A percentile compares a stretch with the other conserved stretches of the same genome.
These are phyloP conservation scores for Didymella arachidicola DNA, from an alignment of 2,329 filamentous ascomycete species.

Conservation along the genomic window DNA sequence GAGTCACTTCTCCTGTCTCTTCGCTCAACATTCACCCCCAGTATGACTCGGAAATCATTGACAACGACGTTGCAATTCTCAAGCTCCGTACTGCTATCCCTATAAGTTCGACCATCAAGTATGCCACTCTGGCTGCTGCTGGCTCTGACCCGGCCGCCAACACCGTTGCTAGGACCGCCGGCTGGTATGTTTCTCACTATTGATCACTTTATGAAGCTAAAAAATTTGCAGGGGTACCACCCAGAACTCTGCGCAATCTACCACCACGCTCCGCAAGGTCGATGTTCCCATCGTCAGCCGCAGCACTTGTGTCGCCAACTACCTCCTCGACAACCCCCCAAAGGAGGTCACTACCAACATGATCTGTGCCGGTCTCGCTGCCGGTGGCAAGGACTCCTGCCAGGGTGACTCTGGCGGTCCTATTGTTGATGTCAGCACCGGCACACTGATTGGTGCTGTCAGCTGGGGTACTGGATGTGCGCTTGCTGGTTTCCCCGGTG, in stretches of 20 bases:
- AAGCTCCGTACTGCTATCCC: conserved; percentile 35
- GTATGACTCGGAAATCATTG: conserved; percentile 23
- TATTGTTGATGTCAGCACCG: conserved; percentile 26
- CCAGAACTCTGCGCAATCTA: conserved; percentile 19
- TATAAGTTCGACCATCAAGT: conserved; percentile 34
- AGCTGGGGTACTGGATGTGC: conserved; percentile 40
- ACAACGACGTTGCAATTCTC: conserved; percentile 38
- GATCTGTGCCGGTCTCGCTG: conserved; percentile 34
- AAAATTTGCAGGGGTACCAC: conserved; percentile 24
- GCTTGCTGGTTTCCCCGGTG: conserved; percentile 29
- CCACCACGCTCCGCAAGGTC: conserved; percentile 35
- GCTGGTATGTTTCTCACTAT: conserved; percentile 33
- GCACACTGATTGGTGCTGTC: conserved; percentile 27
- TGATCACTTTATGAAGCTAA: not conserved
- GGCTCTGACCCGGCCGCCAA: conserved; percentile 35
- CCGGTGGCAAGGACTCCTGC: conserved; percentile 43
- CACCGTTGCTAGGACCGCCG: conserved; percentile 30
- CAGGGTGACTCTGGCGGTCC: conserved; percentile 44
- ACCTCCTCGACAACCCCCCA: conserved; percentile 13
- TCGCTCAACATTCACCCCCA: conserved; percentile 30
- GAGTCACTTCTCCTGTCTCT: conserved; percentile 27
- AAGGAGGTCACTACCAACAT: conserved; percentile 35
- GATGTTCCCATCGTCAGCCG: conserved; percentile 35
- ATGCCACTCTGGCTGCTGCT: conserved; percentile 31
- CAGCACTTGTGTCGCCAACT: conserved; percentile 27